Conservation (phyloP, 768 basidiomycete species). For the Lanmaoa rubissima region DNA sequence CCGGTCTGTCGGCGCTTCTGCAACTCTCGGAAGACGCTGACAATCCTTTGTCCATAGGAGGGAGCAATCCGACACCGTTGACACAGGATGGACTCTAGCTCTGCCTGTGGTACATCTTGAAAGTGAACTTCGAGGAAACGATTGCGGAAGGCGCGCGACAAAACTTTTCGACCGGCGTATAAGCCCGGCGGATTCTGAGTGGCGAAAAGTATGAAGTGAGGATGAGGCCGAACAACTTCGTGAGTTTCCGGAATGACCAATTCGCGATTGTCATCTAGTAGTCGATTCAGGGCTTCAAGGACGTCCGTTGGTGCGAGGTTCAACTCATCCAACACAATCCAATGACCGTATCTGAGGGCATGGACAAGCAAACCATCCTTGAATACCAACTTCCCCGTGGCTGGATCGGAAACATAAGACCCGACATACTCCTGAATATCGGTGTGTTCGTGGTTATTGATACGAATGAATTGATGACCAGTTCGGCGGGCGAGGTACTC, state of each 20-base stretch:
- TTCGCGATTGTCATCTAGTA: constrained; percentile 97
- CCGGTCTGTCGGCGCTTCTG: constrained; percentile 88
- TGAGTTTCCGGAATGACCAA: constrained; percentile 94
- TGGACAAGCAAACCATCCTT: constrained; percentile 92
- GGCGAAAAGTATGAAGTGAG: constrained; percentile 96
- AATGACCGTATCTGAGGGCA: constrained; percentile 87
- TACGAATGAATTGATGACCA: constrained; percentile 93
- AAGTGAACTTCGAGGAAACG: constrained; percentile 98
- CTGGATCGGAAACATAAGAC: constrained; percentile 90
- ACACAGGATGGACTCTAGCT: constrained; percentile 92
- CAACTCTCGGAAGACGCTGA: constrained; percentile 87
- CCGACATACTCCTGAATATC: constrained; percentile 99
- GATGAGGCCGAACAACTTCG: constrained; percentile 90
- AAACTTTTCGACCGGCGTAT: constrained; percentile 91
- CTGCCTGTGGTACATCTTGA: constrained; percentile 91
- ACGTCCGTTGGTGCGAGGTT: constrained; percentile 98
- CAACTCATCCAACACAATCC: constrained; percentile 97
- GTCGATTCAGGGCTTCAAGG: constrained; percentile 92
- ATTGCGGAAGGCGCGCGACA: constrained; percentile 95
- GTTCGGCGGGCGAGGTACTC: constrained; percentile 93
- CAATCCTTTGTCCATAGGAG: constrained; percentile 88
- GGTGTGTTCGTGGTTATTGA: constrained; percentile 99
- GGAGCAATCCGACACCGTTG: constrained; percentile 91
- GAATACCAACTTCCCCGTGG: constrained; percentile 92
- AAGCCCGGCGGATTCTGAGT: constrained; percentile 97